These are phyloP conservation scores for Erodium trifolium DNA, from an alignment of 441 rosid genomes.

Conservation along the genomic window DNA sequence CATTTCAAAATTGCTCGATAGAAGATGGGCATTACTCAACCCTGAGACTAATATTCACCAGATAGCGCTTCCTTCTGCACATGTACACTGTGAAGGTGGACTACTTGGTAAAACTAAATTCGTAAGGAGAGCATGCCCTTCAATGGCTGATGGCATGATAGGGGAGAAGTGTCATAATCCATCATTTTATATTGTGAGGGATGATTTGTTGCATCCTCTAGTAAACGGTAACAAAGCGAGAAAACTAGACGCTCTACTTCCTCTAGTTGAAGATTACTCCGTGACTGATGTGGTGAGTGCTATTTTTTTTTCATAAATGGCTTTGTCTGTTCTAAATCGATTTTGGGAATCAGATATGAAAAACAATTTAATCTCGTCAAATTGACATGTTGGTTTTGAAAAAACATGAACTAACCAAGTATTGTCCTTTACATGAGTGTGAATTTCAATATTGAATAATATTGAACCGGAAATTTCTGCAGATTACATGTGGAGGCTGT, in stretches of 20 bases:
- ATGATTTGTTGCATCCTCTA: constrained; percentile 85
- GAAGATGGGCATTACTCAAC: constrained; percentile 52
- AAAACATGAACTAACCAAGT: neutral
- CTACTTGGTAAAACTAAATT: constrained; percentile 25
- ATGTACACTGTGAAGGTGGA: constrained; percentile 20
- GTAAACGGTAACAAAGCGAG: constrained; percentile 89
- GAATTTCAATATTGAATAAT: constrained; percentile 21
- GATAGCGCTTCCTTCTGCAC: constrained; percentile 29
- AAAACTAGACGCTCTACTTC: constrained; percentile 74
- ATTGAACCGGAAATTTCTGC: constrained; percentile 30
- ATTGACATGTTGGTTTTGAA: neutral
- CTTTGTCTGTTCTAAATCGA: no score
- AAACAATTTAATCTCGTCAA: neutral
- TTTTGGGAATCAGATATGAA: no score
- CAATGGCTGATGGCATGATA: constrained; percentile 32
- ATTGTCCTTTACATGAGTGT: constrained; percentile 12
- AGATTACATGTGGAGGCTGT: constrained; percentile 95
- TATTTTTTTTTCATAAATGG: constrained; percentile 10
- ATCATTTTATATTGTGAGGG: constrained; percentile 68
- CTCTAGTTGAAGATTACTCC: constrained; percentile 45
- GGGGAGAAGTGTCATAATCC: constrained; percentile 23
- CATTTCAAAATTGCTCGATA: constrained; percentile 41
- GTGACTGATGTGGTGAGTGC: constrained; percentile 79
- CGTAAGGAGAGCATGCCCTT: constrained; percentile 33
- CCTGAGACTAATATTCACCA: constrained; percentile 55